Percentiles rank a stretch among this genome's conserved stretches.
Conservation (phyloP, 495 filamentous ascomycete genomes). For the Neurospora hispaniola region DNA sequence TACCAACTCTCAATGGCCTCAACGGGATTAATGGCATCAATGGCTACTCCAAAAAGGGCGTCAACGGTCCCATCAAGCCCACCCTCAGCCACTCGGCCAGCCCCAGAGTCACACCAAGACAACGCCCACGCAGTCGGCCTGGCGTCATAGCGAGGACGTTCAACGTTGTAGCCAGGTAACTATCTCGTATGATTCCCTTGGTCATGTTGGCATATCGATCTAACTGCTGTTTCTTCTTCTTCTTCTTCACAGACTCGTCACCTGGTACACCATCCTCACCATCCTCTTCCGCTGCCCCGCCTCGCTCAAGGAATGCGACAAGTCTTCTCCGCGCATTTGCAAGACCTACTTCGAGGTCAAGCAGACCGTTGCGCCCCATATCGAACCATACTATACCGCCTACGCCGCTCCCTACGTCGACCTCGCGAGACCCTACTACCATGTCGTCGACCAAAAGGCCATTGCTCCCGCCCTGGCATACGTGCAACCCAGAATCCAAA, state of each 20-base stretch:
- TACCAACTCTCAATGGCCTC: not conserved
- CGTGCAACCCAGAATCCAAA: constrained; percentile 58
- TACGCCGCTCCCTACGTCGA: constrained; percentile 79
- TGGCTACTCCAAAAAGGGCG: not conserved
- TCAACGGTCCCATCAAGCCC: constrained; percentile 20
- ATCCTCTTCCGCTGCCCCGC: constrained; percentile 76
- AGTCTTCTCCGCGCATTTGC: constrained; percentile 69
- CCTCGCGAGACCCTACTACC: constrained; percentile 62
- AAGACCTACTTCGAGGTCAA: constrained; percentile 67
- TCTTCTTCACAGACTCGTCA: constrained; percentile 46
- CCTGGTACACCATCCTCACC: constrained; percentile 79
- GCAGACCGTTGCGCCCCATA: constrained; percentile 58
- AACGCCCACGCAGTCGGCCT: constrained; percentile 16
- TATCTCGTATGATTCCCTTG: too few relatives aligned
- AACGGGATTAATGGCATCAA: not conserved
- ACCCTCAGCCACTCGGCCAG: constrained; percentile 19
- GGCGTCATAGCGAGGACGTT: constrained; percentile 41
- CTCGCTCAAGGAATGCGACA: constrained; percentile 50
- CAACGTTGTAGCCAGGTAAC: constrained; percentile 52
- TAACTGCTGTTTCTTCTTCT: not conserved
- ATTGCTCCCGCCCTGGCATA: constrained; percentile 55
- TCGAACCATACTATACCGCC: constrained; percentile 75
- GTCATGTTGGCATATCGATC: not conserved
- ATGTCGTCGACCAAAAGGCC: constrained; percentile 52
- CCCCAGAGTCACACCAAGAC: constrained; percentile 9